A percentile compares a stretch with the other conserved stretches of the same genome.
Conservation (phyloP, 2,329 filamentous ascomycete species). For the Aureobasidium sp. region DNA sequence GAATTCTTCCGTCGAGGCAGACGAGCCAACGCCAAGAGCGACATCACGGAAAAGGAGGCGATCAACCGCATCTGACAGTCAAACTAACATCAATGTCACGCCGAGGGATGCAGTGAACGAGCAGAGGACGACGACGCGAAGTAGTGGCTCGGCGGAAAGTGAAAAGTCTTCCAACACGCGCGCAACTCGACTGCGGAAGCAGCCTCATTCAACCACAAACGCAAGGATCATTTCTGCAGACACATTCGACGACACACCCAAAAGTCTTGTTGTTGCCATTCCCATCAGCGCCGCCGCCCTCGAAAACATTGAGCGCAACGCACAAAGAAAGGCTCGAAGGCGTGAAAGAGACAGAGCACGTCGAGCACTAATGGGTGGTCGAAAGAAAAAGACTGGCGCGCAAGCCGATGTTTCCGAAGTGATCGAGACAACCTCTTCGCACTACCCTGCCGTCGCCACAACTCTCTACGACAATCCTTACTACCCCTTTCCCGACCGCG, state of each 20-base stretch:
- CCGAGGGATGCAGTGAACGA: constrained; percentile 16
- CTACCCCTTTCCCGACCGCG: constrained; percentile 81
- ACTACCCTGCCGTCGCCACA: constrained; percentile 53
- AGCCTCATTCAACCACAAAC: constrained; percentile 40
- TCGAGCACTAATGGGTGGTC: constrained; percentile 19
- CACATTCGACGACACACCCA: constrained; percentile 26
- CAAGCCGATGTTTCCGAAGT: neutral
- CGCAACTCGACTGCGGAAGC: constrained; percentile 42
- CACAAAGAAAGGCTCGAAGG: constrained; percentile 45
- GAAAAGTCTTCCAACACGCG: constrained; percentile 24
- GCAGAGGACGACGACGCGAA: constrained; percentile 8
- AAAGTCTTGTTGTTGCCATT: constrained; percentile 46
- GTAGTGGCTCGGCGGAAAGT: constrained; percentile 19
- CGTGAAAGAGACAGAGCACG: constrained; percentile 36
- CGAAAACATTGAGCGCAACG: constrained; percentile 28
- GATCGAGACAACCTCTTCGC: constrained; percentile 34
- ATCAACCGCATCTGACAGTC: constrained; percentile 27
- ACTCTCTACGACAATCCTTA: constrained; percentile 66
- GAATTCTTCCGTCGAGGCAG: constrained; percentile 61
- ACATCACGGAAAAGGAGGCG: constrained; percentile 34
- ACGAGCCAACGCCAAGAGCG: constrained; percentile 29
- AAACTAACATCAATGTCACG: constrained; percentile 17
- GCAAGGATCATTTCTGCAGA: constrained; percentile 27
- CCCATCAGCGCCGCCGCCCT: constrained; percentile 27
- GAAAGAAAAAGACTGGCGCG: constrained; percentile 28